phyloP scores from a whole-genome alignment of 768 basidiomycete species.

The Coprinopsis sp. region DNA sequence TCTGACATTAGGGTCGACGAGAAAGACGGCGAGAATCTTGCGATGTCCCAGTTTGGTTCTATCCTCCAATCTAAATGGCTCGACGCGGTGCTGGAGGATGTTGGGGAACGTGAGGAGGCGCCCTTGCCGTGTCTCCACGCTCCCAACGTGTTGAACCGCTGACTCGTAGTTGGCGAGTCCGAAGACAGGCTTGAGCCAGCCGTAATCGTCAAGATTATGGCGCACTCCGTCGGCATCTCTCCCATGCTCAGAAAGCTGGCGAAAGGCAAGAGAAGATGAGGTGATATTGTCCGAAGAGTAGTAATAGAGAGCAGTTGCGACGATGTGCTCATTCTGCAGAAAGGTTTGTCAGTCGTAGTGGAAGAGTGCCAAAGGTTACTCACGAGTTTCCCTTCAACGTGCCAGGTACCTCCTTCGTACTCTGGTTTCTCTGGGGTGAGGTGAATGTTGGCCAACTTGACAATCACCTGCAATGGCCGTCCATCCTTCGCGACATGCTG shows the following conservation, averaged over 20 bases:
- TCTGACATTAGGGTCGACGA: constrained; percentile 27
- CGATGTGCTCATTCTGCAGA: constrained; percentile 29
- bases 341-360: neutral
- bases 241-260: constrained; percentile 11
- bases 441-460: constrained; percentile 23
- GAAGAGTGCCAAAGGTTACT: neutral
- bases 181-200: constrained; percentile 25
- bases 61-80: constrained; percentile 30
- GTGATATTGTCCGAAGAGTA: constrained; percentile 24
- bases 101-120: constrained; percentile 39
- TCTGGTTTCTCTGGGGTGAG: constrained; percentile 26
- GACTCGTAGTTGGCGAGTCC: constrained; percentile 20
- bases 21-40: constrained; percentile 36
- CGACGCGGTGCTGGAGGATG: constrained; percentile 36
- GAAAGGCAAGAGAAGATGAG: constrained; percentile 19
- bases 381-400: constrained; percentile 26
- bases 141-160: constrained; percentile 27
- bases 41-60: constrained; percentile 31
- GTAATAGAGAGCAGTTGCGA: constrained; percentile 27
- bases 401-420: constrained; percentile 25
- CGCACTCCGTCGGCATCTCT: constrained; percentile 5
- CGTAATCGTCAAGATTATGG: constrained; percentile 23
- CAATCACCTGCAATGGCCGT: constrained; percentile 18
- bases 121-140: constrained; percentile 29
- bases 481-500: constrained; percentile 8